These are phyloP conservation scores for Dalbergia cochinchinensis DNA, from an alignment of 306 rosid species.

Conservation along the genomic window DNA sequence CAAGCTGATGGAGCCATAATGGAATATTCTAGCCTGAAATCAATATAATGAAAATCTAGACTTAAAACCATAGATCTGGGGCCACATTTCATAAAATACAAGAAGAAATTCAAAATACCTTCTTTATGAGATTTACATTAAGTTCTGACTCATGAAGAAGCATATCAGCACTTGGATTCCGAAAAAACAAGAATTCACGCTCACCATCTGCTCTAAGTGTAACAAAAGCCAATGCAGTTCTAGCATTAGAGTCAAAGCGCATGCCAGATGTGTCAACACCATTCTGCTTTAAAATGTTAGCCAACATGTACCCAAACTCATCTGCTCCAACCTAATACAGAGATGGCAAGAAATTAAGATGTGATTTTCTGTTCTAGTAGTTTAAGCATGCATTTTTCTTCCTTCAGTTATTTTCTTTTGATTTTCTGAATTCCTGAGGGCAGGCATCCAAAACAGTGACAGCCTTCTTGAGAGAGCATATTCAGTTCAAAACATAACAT, in stretches of 20 bases:
- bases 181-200: slow-evolving; percentile 89
- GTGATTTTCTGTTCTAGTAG: slow-evolving; percentile 6
- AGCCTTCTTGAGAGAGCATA: slow-evolving; percentile 20
- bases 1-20: slow-evolving; percentile 97
- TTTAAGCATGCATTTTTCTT: slow-evolving; percentile 25
- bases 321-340: slow-evolving; percentile 85
- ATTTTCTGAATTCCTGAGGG: background rate
- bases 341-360: slow-evolving; percentile 8
- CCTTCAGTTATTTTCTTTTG: background rate
- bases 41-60: slow-evolving; percentile 24
- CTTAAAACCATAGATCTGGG: background rate
- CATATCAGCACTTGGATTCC: slow-evolving; percentile 97
- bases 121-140: slow-evolving; percentile 63
- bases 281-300: slow-evolving; percentile 74
- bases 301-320: slow-evolving; percentile 85
- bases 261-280: slow-evolving; percentile 76
- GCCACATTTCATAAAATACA: background rate
- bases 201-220: slow-evolving; percentile 93
- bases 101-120: slow-evolving; percentile 52
- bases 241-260: slow-evolving; percentile 79
- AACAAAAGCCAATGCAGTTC: slow-evolving; percentile 91
- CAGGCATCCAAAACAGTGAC: background rate
- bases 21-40: slow-evolving; percentile 79
- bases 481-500: slow-evolving; percentile 4
- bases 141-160: slow-evolving; percentile 87